Conservation (phyloP, 129 eudicot species). For the Pulicaria dysenterica region DNA sequence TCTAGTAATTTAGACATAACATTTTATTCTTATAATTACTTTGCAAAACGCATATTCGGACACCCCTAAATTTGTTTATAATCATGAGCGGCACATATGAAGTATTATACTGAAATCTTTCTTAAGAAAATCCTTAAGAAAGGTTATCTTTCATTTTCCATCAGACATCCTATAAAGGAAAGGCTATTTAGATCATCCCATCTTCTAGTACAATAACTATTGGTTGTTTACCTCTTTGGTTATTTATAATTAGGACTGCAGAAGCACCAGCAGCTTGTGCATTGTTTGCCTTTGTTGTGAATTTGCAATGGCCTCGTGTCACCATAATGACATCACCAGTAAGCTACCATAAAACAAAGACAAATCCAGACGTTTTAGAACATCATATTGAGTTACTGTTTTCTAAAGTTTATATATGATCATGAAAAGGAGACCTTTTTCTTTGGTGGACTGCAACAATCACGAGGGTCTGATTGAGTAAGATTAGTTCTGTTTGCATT, state of each 20-base stretch:
- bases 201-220: not conserved
- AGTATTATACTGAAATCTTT: not conserved
- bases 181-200: not conserved
- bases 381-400: not conserved
- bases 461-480: slow-evolving; percentile 75
- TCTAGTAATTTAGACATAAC: too few relatives aligned
- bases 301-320: slow-evolving; percentile 83
- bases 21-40: not conserved
- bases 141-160: too few relatives aligned
- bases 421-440: slow-evolving; percentile 48
- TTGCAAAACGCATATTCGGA: not conserved
- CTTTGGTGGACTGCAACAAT: slow-evolving; percentile 73
- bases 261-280: slow-evolving; percentile 99
- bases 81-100: not conserved
- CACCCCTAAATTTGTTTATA: not conserved
- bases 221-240: slow-evolving; percentile 56
- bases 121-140: not conserved
- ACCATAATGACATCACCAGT: slow-evolving; percentile 84
- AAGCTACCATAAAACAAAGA: slow-evolving; percentile 47
- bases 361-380: not conserved
- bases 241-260: slow-evolving; percentile 79
- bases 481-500: slow-evolving; percentile 65
- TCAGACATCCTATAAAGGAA: too few relatives aligned
- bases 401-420: not conserved
- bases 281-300: slow-evolving; percentile 77